A percentile compares a stretch with the other conserved stretches of the same genome.
phyloP scores from a whole-genome alignment of 2,329 filamentous ascomycete genomes.

The Nemania sp. region DNA sequence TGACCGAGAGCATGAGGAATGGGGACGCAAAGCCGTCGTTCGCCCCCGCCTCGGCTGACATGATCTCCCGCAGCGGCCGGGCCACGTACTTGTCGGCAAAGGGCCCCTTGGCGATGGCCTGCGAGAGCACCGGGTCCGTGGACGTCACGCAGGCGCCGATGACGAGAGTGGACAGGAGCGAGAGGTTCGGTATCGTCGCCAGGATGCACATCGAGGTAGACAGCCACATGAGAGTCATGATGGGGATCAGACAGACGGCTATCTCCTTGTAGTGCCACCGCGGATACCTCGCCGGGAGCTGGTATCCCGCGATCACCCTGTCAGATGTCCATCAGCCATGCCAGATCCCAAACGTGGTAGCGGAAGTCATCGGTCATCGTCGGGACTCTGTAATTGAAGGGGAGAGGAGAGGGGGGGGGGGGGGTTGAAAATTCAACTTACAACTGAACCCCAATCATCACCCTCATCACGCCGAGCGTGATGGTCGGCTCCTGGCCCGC shows the following conservation, averaged over 20 bases:
- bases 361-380: neutral
- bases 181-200: slow-evolving; percentile 58
- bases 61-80: slow-evolving; percentile 61
- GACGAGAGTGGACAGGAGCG: slow-evolving; percentile 57
- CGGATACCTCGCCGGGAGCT: slow-evolving; percentile 62
- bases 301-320: slow-evolving; percentile 62
- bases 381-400: neutral
- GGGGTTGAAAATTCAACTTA: slow-evolving; percentile 28
- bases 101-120: slow-evolving; percentile 65
- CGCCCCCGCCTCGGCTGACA: slow-evolving; percentile 64
- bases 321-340: slow-evolving; percentile 4
- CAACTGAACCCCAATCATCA: slow-evolving; percentile 67
- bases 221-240: slow-evolving; percentile 68
- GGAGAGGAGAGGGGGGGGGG: neutral
- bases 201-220: slow-evolving; percentile 60
- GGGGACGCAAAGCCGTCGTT: slow-evolving; percentile 68
- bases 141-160: slow-evolving; percentile 65
- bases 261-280: slow-evolving; percentile 56
- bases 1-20: slow-evolving; percentile 62
- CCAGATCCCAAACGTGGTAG: neutral
- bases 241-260: slow-evolving; percentile 58
- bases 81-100: slow-evolving; percentile 66
- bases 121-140: slow-evolving; percentile 66
- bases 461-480: slow-evolving; percentile 56
- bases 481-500: slow-evolving; percentile 45